These are phyloP conservation scores for Monosporozyma solicola DNA, from an alignment of 805 yeast species.

Conservation along the genomic window DNA sequence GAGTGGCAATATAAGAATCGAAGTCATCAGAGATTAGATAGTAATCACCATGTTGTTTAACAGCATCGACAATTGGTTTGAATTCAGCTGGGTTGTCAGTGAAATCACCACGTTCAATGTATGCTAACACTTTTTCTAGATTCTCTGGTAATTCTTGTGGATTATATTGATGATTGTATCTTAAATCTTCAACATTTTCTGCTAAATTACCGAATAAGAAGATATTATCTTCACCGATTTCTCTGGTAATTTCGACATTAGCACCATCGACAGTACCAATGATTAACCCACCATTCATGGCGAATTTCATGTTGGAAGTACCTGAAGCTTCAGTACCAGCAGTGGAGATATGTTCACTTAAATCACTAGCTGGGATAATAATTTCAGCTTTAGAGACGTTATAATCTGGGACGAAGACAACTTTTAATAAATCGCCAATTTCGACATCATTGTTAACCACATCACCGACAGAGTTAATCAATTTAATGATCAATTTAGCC, in stretches of 20 bases:
- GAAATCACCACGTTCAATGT: conserved; percentile 61
- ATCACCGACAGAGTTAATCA: conserved; percentile 71
- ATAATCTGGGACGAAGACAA: conserved; percentile 83
- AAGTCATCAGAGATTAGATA: conserved; percentile 86
- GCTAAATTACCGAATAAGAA: conserved; percentile 86
- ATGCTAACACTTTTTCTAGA: conserved; percentile 52
- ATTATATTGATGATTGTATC: conserved; percentile 63
- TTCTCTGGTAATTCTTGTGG: conserved; percentile 46
- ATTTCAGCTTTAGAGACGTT: conserved; percentile 92
- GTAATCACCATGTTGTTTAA: conserved; percentile 69
- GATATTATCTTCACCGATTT: conserved; percentile 87
- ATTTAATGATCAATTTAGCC: conserved; percentile 84
- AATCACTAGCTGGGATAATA: conserved; percentile 81
- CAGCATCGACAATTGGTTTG: conserved; percentile 57
- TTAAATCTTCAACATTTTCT: conserved; percentile 78
- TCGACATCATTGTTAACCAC: conserved; percentile 74
- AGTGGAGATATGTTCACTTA: conserved; percentile 89
- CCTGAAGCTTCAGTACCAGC: conserved; percentile 98
- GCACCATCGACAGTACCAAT: conserved; percentile 97
- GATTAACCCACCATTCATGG: conserved; percentile 85
- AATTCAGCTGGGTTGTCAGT: conserved; percentile 57
- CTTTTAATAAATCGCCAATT: conserved; percentile 68
- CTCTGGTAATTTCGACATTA: conserved; percentile 88
- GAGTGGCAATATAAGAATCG: conserved; percentile 78
- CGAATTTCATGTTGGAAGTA: conserved; percentile 93